Evolutionary conservation across 2,329 filamentous ascomycete species (phyloP), one percentile per base, ranked within the genome.

Genomic region (Colletotrichum neosansevieriae): DNA sequence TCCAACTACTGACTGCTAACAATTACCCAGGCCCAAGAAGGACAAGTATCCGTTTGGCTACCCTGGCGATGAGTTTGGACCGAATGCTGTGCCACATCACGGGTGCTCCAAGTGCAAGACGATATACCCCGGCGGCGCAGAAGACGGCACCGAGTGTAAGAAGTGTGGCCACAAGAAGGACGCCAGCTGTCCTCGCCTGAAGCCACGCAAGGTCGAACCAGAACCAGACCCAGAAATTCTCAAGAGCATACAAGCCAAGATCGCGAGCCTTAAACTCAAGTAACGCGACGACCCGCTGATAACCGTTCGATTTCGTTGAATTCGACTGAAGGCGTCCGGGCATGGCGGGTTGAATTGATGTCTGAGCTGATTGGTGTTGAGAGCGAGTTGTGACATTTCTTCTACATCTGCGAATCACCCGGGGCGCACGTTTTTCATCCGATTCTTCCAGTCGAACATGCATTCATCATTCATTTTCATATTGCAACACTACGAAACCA

Each of bases 1-100:
- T 29, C 19, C 19, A 15, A 19, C 19, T 4, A 4, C 12, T 45
- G 6, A 44, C 38, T 45, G 50, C 70, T 71, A 67, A 72, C 59
- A 17, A 17, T 34, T 29, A 24, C 10, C 24, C 73, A 91, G 88
- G 56, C 82, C 89, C 69, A 92, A 91, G 80, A 88, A 86, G 74
- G 84, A 87, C 74, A 91, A 91, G 74, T 92, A 91, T 76, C 90
- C 90, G 0, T 85, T 88, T 70, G 90, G 90, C 49, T 92, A 92
- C 76, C 90, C 90, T 4, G 89, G 90, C 47, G 91, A 93, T 73
- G 85, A 81, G 40, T 88, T 86, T 58, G 86, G 86, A 2, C 78
- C 79, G 3, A 84, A 79, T 67, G 83, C 85, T 68, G 79, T 84
- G 40, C 84, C 85, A 24, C 82, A 86, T 59, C 87, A 86, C 75